Evolutionary conservation across 768 basidiomycete genomes (phyloP), one percentile per base, ranked within the genome.

Genomic region (Lactarius psammicola): DNA sequence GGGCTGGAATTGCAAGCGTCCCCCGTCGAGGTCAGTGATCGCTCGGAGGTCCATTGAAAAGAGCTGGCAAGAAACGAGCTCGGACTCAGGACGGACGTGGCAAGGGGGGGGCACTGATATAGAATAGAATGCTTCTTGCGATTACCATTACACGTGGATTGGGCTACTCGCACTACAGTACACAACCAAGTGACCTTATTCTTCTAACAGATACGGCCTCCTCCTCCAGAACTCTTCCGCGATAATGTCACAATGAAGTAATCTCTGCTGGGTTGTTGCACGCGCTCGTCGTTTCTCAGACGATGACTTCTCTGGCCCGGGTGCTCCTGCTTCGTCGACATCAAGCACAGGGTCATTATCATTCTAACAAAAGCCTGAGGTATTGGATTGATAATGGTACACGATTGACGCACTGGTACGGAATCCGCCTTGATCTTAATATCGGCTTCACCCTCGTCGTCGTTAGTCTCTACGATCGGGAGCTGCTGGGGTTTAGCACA

Each of bases 161-260:
- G 31, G 30, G 31, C 26, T 49, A 40, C 40, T 9, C 46, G n/a
- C 40, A 30, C 49, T 65, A 56, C 23, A 49, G 46, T 49, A 49
- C 46, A 49, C 46, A 5, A 23, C 23, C 10, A 49, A 49, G 23
- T 49, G 46, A 13, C 56, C 46, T 77, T 68, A 81, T 30, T 75
- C 76, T 17, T 72, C 75, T 61, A 91, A 78, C 30, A 92, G 71
- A 57, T 81, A 75, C 11, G 85, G 83, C 60, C 88, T 76, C 33
- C 79, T 77, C 8, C 80, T 74, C 95, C 95, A 97, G 76, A 96
- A 95, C 0, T 80, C 83, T 60, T 91, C 85, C 61, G 82, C 81
- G 65, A 96, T 94, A 65, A 96, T 83, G 76, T 96, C 94, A 73
- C 87, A 91, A 69, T 96, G 92, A 30, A 87, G 69, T 1, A 94